Evolutionary conservation across 257 asterid species (phyloP), one percentile per base, ranked within the genome.

Genomic region (Perilla frutescens): DNA sequence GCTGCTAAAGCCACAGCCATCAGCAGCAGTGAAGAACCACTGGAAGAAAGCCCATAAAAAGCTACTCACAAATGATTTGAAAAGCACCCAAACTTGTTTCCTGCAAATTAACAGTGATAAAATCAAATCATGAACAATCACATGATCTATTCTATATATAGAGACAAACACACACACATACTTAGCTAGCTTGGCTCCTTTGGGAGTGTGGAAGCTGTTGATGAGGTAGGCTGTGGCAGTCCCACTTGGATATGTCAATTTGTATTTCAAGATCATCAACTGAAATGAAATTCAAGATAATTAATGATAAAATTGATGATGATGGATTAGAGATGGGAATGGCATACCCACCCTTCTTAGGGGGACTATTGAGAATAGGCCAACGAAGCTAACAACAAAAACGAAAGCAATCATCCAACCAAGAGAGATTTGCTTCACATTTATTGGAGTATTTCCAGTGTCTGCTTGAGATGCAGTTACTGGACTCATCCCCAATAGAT

Each of bases 171-270:
- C 0, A 20, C 1, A 14, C 0, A 44, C 75, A 45, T 84, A 88
- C 96, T 84, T 87, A 26, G 96, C 98, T 14, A 87, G 80, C 72
- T 79, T 84, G 37, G 93, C 97, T 47, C 95, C 98, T 73, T 74
- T 90, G 9, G 96, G 91, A 29, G 97, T 92, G 81, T 92, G 98
- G 56, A 90, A 90, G 73, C 97, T 84, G 81, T 92, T 90, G 84
- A 92, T 92, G 31, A 92, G 90, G 66, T 74, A 86, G 2, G 96
- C 96, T 5, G 97, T 90, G 11, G 97, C 98, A 13, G 98, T 92
- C 63, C 97, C 98, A 76, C 96, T 92, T 2, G 98, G 98, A 79
- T 88, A 90, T 2, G 95, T 83, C 77, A 92, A 63, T 76, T 89
- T 92, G 82, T 88, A 92, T 78, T 82, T 86, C 78, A 90, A 73